Percentiles rank a stretch among this genome's conserved stretches.
phyloP scores from a whole-genome alignment of 2,329 filamentous ascomycete genomes.

The Dothistroma pini region DNA sequence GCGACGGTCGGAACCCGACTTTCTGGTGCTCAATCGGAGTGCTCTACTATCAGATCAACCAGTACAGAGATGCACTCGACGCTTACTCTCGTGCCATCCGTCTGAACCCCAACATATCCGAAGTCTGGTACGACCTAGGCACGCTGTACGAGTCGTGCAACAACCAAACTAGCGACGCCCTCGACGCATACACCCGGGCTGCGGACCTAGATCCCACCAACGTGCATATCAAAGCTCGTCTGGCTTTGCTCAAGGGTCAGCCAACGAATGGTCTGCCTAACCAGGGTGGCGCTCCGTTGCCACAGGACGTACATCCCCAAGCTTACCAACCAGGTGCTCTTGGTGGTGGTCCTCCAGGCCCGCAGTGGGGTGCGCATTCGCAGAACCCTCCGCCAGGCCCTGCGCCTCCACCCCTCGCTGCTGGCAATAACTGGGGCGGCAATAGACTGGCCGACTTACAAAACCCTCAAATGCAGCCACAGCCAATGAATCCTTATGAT shows the following conservation, averaged over 20 bases:
- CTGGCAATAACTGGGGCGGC: constrained; percentile 58
- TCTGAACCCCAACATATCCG: constrained; percentile 95
- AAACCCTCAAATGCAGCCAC: constrained; percentile 58
- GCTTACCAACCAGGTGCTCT: constrained; percentile 83
- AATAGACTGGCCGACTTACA: constrained; percentile 76
- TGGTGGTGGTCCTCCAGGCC: constrained; percentile 71
- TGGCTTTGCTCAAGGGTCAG: constrained; percentile 82
- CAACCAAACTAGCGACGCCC: constrained; percentile 93
- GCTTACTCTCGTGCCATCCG: constrained; percentile 96
- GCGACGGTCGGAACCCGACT: constrained; percentile 93
- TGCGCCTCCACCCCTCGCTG: constrained; percentile 52
- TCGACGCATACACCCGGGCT: constrained; percentile 92
- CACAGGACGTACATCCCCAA: constrained; percentile 93
- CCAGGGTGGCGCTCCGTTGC: constrained; percentile 75
- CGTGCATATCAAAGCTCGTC: constrained; percentile 90
- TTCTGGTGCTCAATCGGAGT: constrained; percentile 99
- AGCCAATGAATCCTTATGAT: constrained; percentile 74
- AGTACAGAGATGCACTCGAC: constrained; percentile 96
- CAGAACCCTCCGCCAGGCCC: constrained; percentile 61
- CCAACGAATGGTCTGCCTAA: constrained; percentile 64
- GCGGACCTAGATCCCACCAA: constrained; percentile 91
- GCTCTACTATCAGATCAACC: constrained; percentile 99
- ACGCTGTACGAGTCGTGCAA: constrained; percentile 98
- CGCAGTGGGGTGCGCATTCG: constrained; percentile 82
- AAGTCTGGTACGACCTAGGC: constrained; percentile 98